Evolutionary conservation across 1,284 basidiomycete species (phyloP).

Genomic region (Moesziomyces sp.): DNA sequence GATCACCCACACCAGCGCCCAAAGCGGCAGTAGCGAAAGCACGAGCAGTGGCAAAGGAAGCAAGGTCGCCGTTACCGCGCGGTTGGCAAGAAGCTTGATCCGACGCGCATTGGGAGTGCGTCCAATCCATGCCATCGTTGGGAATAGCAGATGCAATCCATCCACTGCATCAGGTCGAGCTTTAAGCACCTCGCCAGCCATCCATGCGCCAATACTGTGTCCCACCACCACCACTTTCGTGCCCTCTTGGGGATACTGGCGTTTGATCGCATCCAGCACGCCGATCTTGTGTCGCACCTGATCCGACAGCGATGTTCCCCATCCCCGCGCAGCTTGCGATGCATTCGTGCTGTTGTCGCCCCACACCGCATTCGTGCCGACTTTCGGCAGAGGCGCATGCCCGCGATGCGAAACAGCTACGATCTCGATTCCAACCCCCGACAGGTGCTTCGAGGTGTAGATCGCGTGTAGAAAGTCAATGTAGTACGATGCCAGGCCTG

Average conservation of each 20-base stretch:
- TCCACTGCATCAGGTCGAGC: constrained; percentile 29
- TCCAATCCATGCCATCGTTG: constrained; percentile 52
- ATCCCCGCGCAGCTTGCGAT: constrained; percentile 24
- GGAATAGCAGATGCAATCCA: constrained; percentile 54
- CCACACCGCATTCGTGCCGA: constrained; percentile 21
- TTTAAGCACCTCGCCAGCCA: constrained; percentile 41
- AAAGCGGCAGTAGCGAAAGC: constrained; percentile 45
- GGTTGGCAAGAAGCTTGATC: constrained; percentile 30
- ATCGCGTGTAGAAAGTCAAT: constrained; percentile 46
- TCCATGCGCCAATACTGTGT: constrained; percentile 58
- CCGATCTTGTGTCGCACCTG: constrained; percentile 56
- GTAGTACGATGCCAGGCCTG: constrained; percentile 55
- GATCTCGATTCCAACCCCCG: constrained; percentile 36
- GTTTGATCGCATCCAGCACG: constrained; percentile 32
- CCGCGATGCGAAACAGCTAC: constrained; percentile 52
- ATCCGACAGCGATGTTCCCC: constrained; percentile 37
- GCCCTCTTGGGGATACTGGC: constrained; percentile 19
- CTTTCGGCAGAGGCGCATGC: constrained; percentile 40
- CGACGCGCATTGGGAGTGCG: constrained; percentile 47
- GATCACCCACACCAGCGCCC: constrained; percentile 31
- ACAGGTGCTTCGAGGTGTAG: constrained; percentile 11
- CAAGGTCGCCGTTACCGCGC: background rate
- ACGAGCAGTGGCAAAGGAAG: constrained; percentile 41
- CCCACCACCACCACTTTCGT: constrained; percentile 50
- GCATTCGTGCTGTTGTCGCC: constrained; percentile 20